These are phyloP conservation scores for Cytidiella melzeri DNA, from an alignment of 768 basidiomycete species.

Conservation along the genomic window DNA sequence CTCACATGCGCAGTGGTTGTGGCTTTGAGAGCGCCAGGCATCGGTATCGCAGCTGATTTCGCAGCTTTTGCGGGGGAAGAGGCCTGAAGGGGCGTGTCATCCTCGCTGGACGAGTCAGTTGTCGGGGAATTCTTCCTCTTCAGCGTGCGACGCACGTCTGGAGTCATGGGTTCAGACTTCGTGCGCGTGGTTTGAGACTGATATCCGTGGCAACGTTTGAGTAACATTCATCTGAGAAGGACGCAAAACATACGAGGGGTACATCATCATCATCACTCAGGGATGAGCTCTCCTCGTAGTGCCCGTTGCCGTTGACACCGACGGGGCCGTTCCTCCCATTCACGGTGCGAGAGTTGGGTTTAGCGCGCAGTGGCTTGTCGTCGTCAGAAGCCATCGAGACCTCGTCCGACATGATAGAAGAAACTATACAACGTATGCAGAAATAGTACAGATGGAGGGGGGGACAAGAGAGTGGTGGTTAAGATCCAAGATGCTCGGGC, in stretches of 20 bases:
- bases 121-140: slow-evolving; percentile 60
- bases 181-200: slow-evolving; percentile 53
- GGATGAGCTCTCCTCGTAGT: slow-evolving; percentile 35
- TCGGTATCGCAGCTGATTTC: slow-evolving; percentile 32
- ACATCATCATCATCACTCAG: slow-evolving; percentile 69
- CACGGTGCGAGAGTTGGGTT: slow-evolving; percentile 27
- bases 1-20: slow-evolving; percentile 28
- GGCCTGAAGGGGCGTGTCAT: slow-evolving; percentile 59
- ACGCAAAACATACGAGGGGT: slow-evolving; percentile 52
- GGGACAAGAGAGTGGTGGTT: slow-evolving; percentile 17
- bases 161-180: slow-evolving; percentile 34
- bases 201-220: not conserved
- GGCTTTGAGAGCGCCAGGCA: slow-evolving; percentile 35
- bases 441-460: slow-evolving; percentile 2
- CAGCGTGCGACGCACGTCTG: slow-evolving; percentile 20
- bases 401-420: slow-evolving; percentile 38
- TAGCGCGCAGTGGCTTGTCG: slow-evolving; percentile 45
- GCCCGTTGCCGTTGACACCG: slow-evolving; percentile 39
- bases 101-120: slow-evolving; percentile 59
- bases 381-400: slow-evolving; percentile 53
- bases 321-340: slow-evolving; percentile 33
- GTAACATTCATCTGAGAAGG: not conserved
- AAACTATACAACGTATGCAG: not conserved
- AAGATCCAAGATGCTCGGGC: slow-evolving; percentile 20
- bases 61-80: slow-evolving; percentile 60